Conservation (phyloP, 768 basidiomycete species). For the Gloeopeniophorella convolvens region DNA sequence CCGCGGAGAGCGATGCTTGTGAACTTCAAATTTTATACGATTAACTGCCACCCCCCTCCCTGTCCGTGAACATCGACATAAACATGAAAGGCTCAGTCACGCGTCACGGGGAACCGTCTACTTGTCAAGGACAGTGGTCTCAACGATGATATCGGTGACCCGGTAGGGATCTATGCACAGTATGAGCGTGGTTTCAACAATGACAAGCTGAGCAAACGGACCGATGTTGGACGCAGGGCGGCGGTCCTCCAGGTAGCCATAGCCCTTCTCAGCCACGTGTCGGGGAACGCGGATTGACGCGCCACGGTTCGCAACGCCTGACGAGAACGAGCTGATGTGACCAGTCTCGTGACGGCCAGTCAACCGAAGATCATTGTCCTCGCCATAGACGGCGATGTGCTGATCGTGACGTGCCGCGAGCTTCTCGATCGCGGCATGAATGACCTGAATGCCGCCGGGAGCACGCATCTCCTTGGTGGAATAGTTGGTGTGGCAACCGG, state of each 20-base stretch:
- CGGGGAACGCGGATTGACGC: slow-evolving; percentile 95
- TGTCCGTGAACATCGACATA: too few relatives aligned
- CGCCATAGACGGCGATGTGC: slow-evolving; percentile 96
- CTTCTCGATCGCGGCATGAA: slow-evolving; percentile 92
- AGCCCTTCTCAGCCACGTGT: slow-evolving; percentile 87
- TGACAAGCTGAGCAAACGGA: slow-evolving; percentile 33
- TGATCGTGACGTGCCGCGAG: slow-evolving; percentile 84
- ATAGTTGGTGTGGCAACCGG: slow-evolving; percentile 98
- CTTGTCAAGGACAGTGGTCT: slow-evolving; percentile 73
- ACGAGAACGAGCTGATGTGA: slow-evolving; percentile 84
- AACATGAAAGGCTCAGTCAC: too few relatives aligned
- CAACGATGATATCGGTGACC: slow-evolving; percentile 83
- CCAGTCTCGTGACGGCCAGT: slow-evolving; percentile 98
- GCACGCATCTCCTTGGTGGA: slow-evolving; percentile 93
- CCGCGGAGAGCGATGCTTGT: too few relatives aligned
- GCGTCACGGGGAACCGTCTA: slow-evolving; percentile 25
- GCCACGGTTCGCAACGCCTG: slow-evolving; percentile 96
- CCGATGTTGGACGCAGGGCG: slow-evolving; percentile 98
- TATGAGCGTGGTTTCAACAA: neutral
- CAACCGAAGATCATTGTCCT: slow-evolving; percentile 94
- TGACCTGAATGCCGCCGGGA: slow-evolving; percentile 85
- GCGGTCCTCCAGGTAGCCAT: slow-evolving; percentile 93
- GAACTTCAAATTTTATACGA: too few relatives aligned
- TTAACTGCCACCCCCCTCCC: too few relatives aligned
- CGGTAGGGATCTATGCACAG: slow-evolving; percentile 76